These are phyloP conservation scores for Corymbia maculata DNA, from an alignment of 345 rosid genomes.

Conservation along the genomic window DNA sequence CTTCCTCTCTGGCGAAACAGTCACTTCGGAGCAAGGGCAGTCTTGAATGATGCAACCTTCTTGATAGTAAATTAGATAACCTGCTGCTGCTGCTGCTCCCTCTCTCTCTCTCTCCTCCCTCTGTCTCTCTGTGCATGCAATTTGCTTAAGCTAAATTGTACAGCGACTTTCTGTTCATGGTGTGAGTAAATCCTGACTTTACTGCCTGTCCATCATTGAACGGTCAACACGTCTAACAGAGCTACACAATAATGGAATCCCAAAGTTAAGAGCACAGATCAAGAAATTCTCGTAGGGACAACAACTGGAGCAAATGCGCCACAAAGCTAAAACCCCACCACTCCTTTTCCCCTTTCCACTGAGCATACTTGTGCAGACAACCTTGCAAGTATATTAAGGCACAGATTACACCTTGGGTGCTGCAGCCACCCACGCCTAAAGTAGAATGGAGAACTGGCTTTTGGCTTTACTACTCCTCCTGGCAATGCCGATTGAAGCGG, in stretches of 20 bases:
- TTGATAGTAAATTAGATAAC: background rate
- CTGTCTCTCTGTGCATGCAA: background rate
- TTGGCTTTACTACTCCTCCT: constrained; percentile 13
- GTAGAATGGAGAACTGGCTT: constrained; percentile 20
- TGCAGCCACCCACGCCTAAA: background rate
- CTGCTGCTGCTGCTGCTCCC: background rate
- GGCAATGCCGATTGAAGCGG: constrained; percentile 20
- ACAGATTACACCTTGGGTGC: background rate
- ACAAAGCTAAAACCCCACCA: background rate
- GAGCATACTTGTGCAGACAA: background rate
- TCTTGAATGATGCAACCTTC: background rate
- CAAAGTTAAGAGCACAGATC: background rate
- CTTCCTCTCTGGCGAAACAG: background rate
- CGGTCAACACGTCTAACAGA: background rate
- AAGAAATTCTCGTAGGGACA: background rate
- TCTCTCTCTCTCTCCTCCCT: background rate
- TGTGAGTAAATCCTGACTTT: background rate
- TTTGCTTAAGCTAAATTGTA: background rate
- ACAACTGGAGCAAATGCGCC: background rate
- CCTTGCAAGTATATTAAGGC: background rate
- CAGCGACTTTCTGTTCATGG: background rate
- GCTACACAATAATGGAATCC: background rate
- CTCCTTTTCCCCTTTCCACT: background rate
- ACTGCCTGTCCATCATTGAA: background rate
- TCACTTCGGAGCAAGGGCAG: background rate